These are phyloP conservation scores for Amauroascus niger DNA, from an alignment of 2,329 filamentous ascomycete species.

Conservation along the genomic window DNA sequence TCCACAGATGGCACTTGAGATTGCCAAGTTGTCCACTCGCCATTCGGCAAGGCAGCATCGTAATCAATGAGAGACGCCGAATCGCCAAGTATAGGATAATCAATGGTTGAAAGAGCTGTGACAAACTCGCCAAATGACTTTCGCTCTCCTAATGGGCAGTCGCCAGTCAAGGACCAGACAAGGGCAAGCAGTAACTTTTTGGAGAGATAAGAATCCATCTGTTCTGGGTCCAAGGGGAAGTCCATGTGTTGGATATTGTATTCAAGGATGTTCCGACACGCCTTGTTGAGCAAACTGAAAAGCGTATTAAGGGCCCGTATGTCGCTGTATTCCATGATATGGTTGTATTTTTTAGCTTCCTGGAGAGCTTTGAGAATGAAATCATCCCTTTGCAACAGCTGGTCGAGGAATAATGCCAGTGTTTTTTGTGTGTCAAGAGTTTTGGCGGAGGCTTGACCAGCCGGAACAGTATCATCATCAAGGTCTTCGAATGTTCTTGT, in stretches of 20 bases:
- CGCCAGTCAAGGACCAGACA: slow-evolving; percentile 92
- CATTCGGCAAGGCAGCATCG: slow-evolving; percentile 75
- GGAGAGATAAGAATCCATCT: slow-evolving; percentile 77
- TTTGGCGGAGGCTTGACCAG: slow-evolving; percentile 66
- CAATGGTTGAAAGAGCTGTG: slow-evolving; percentile 71
- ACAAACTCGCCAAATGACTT: slow-evolving; percentile 83
- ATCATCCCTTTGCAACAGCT: slow-evolving; percentile 65
- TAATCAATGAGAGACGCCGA: slow-evolving; percentile 87
- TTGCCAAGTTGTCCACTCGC: slow-evolving; percentile 89
- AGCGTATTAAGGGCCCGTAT: slow-evolving; percentile 84
- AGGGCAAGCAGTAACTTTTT: slow-evolving; percentile 90
- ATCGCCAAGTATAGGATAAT: slow-evolving; percentile 68
- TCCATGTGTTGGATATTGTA: slow-evolving; percentile 93
- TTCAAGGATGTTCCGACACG: slow-evolving; percentile 82
- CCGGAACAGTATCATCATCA: slow-evolving; percentile 77
- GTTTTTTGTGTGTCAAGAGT: slow-evolving; percentile 68
- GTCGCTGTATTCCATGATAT: slow-evolving; percentile 97
- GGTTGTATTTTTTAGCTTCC: slow-evolving; percentile 66
- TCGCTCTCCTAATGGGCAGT: slow-evolving; percentile 79
- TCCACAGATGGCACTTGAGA: slow-evolving; percentile 89
- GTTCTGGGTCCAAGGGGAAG: slow-evolving; percentile 82
- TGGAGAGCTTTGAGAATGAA: slow-evolving; percentile 71
- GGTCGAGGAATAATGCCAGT: slow-evolving; percentile 67
- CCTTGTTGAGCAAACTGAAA: slow-evolving; percentile 92
- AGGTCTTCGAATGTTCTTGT: slow-evolving; percentile 85